Evolutionary conservation across 2,329 filamentous ascomycete species (phyloP).

Genomic region (Chrysosphaeria jannelii): DNA sequence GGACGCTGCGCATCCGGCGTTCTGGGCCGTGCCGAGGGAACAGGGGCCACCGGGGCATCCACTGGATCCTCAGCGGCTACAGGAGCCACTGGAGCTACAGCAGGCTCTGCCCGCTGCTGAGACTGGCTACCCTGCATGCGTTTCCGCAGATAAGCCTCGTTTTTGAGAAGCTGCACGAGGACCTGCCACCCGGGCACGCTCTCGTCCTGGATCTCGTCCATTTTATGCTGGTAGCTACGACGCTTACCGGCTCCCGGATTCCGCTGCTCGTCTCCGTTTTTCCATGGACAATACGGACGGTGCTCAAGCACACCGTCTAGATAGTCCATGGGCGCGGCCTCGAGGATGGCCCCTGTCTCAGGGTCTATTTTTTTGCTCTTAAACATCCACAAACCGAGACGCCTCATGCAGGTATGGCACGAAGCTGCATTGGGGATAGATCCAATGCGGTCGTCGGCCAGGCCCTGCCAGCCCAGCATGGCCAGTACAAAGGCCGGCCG

Average conservation of each 20-base stretch:
- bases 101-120: no score
- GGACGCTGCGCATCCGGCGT: no score
- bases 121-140: slow-evolving; percentile 6
- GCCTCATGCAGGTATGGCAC: slow-evolving; percentile 64
- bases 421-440: slow-evolving; percentile 41
- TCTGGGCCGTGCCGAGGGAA: no score
- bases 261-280: slow-evolving; percentile 31
- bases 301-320: slow-evolving; percentile 44
- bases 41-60: no score
- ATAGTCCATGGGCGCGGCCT: slow-evolving; percentile 29
- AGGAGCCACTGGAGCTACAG: slow-evolving; percentile 3
- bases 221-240: slow-evolving; percentile 1
- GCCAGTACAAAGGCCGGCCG: slow-evolving; percentile 31
- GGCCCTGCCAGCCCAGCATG: slow-evolving; percentile 47
- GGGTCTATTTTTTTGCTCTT: slow-evolving; percentile 37
- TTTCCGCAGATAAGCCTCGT: slow-evolving; percentile 22
- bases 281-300: slow-evolving; percentile 63
- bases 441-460: slow-evolving; percentile 21
- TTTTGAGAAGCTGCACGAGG: slow-evolving; percentile 21
- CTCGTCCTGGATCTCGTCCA: slow-evolving; percentile 8
- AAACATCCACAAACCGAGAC: slow-evolving; percentile 85
- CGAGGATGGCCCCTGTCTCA: slow-evolving; percentile 17
- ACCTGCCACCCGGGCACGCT: slow-evolving; percentile 23
- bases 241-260: slow-evolving; percentile 9
- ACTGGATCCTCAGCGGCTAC: no score